Evolutionary conservation across 2,329 filamentous ascomycete genomes (phyloP), one percentile per base, ranked within the genome.

Genomic region (Mycosphaerella arachidis): DNA sequence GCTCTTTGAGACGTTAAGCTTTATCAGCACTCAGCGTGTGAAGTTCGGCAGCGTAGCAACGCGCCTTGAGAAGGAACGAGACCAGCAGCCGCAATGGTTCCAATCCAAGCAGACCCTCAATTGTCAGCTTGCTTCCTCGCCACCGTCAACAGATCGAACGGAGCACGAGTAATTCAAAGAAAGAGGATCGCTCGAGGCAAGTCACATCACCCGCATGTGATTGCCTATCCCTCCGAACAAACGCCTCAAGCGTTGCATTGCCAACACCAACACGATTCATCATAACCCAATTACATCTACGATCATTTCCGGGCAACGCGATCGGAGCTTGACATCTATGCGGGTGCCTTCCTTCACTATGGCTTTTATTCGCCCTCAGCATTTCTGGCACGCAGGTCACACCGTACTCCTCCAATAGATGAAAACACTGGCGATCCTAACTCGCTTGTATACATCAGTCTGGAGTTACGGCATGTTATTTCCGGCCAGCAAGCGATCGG

Each of bases 371-470:
- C 56, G 56, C 56, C 18, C 29, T 27, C 29, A 37, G 29, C 27
- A 33, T 16, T 33, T 53, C 24, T 51, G n/a, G 29, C 37, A 51
- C 35, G 48, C 54, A 50, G 43, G 54, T 48, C 37, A 46, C 24
- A 37, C 35, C 35, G 35, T 6, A 18, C 18, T 29, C 46, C 4
- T 29, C 5, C 10, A 29, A 29, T 30, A 12, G 20, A 27, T 27
- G 20, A 27, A 12, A 29, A 27, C 9, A 50, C 50, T 35, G 18
- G 27, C 20, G 56, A 53, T 58, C 56, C 31, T 58, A 35, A 58
- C 56, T 58, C 48, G 56, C 56, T 58, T 58, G 29, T 24, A 18
- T 53, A 35, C 50, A 58, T 52, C 9, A 35, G n/a, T 3, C n/a
- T 20, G 9, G 7, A 29, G 24, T 31, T 4, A 12, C 50, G 27